Evolutionary conservation across 1,284 basidiomycete species (phyloP), one percentile per base, ranked within the genome.

Genomic region (Athelia psychrophila): DNA sequence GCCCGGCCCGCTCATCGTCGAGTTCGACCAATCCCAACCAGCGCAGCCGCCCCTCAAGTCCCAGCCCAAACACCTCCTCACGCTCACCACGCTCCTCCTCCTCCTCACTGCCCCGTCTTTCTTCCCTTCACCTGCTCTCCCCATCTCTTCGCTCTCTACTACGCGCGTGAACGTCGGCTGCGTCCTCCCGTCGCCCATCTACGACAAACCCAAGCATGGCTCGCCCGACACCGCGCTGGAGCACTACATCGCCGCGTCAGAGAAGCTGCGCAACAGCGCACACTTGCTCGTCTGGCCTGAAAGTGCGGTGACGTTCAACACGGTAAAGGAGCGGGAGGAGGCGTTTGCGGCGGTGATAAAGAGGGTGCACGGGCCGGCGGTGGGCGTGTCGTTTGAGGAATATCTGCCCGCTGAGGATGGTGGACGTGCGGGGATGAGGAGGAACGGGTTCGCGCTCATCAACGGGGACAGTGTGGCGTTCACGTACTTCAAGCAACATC

Each of bases 281-380:
- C 74, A 79, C 42, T 63, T 92, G n/a, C 62, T 91, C 16, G 68
- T 92, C 1, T 92, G 89, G 88, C 89, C 89, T 0, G 90, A 92
- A 66, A 81, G 83, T 4, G 87, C 88, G 0, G 80, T 91, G 0
- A 64, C 68, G 2, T 91, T 91, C 59, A 69, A 75, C 27, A 77
- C 73, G 22, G 64, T 66, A 13, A 58, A 58, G 16, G 81, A 83
- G 47, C 78, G 78, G 52, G 70, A 79, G 15, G 67, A 64, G 8
- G 79, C 76, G 0, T 78, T 91, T 53, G 59, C 66, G 2, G 51
- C 58, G 47, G 69, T 90, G 2, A 71, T 68, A 18, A 20, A 62
- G 0, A 54, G 63, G 2, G 55, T 70, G 22, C 53, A 63, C 40
- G 64, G 73, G 54, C 60, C 75, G 57, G 64, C 79, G 58, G 72